These are phyloP conservation scores for Medicago arabica DNA, from an alignment of 306 rosid genomes.

Conservation along the genomic window DNA sequence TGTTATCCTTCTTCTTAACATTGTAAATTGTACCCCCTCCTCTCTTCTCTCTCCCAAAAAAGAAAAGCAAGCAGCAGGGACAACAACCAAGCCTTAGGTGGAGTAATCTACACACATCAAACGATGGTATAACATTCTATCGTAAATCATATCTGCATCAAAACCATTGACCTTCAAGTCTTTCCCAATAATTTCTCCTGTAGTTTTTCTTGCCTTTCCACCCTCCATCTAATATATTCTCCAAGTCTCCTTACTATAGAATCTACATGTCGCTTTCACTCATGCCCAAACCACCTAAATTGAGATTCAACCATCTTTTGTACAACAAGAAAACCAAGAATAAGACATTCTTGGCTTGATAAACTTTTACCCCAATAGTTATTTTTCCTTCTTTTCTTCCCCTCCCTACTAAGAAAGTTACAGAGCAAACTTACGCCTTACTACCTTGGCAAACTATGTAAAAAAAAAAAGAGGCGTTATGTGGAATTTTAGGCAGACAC, in stretches of 20 bases:
- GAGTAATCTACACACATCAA: not conserved
- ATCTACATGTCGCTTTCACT: not conserved
- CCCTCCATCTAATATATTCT: not conserved
- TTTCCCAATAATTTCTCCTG: not conserved
- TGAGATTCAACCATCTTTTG: not conserved
- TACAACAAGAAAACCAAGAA: not conserved
- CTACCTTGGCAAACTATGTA: not conserved
- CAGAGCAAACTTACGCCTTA: not conserved
- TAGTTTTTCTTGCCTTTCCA: not conserved
- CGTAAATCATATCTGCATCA: not conserved
- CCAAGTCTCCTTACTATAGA: not conserved
- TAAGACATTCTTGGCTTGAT: not conserved
- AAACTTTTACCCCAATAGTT: not conserved
- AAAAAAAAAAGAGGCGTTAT: not conserved
- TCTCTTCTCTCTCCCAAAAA: not conserved
- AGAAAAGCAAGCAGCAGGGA: not conserved
- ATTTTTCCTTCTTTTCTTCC: slow-evolving; percentile 5
- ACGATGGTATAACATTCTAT: not conserved
- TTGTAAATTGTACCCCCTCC: not conserved
- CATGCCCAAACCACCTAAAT: not conserved
- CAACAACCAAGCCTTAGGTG: not conserved
- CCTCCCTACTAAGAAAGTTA: not conserved
- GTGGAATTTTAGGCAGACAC: not conserved
- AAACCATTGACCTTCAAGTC: not conserved
- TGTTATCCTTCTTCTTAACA: not conserved